Percentiles rank a stretch among this genome's conserved stretches.
phyloP scores from a whole-genome alignment of 805 yeast species.

The Diddensiella transvaalensis region DNA sequence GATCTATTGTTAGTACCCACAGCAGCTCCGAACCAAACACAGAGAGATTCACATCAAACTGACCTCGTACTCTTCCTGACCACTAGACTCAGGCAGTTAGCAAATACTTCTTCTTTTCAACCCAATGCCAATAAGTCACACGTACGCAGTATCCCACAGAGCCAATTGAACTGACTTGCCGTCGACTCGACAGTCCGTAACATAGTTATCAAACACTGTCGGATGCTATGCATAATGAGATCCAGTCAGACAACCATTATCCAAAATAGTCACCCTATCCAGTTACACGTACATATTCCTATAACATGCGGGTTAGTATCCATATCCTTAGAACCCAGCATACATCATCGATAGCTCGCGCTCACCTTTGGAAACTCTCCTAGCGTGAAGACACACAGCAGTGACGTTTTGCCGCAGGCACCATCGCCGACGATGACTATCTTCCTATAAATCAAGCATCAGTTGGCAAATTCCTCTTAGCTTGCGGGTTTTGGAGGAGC shows the following conservation, averaged over 20 bases:
- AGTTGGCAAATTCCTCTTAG: too few relatives aligned
- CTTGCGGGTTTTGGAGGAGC: too few relatives aligned
- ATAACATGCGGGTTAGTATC: too few relatives aligned
- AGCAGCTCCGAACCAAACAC: too few relatives aligned
- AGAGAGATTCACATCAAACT: constrained; percentile 5
- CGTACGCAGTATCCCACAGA: constrained; percentile 85
- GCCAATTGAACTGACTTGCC: constrained; percentile 88
- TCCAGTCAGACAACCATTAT: not conserved
- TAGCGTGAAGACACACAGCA: constrained; percentile 83
- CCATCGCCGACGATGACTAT: constrained; percentile 93
- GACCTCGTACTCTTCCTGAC: constrained; percentile 88
- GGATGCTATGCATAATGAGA: constrained; percentile 56
- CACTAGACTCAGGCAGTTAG: constrained; percentile 33
- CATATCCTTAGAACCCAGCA: too few relatives aligned
- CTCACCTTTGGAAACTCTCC: constrained; percentile 87
- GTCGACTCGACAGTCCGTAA: constrained; percentile 89
- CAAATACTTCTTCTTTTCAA: not conserved
- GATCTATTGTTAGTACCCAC: constrained; percentile 2
- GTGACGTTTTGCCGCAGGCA: constrained; percentile 90
- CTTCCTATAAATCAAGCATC: too few relatives aligned
- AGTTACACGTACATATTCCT: not conserved
- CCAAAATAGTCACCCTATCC: not conserved
- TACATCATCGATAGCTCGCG: too few relatives aligned
- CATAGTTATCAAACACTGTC: constrained; percentile 91
- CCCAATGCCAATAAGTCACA: constrained; percentile 5